Evolutionary conservation across 371 early-diverging fungal species (phyloP), one percentile per base, ranked within the genome.

Genomic region (Mortierella sp.): DNA sequence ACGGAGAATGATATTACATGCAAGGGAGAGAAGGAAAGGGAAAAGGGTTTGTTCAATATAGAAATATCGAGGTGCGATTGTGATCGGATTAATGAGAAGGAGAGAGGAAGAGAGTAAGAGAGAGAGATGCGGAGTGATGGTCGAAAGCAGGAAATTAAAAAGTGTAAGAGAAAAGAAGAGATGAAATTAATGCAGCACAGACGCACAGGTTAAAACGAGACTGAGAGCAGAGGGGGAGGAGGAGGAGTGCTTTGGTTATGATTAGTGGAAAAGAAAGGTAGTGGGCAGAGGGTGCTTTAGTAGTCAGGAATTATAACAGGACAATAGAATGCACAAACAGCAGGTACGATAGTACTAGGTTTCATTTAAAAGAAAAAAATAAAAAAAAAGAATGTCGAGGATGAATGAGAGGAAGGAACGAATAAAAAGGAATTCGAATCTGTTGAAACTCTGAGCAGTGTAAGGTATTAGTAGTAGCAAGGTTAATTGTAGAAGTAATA

Each of bases 331-430:
- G n/a, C n/a, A n/a, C n/a, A n/a, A n/a, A n/a, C n/a, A n/a, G 6
- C 26, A 26, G 26, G 55, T 28, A 28, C 9, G 3, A 28, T 55
- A 55, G 32, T 2, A n/a, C 2, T 28, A 2, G 2, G 6, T 2
- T 1, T 8, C 1, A 13, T 4, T 19, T n/a, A 8, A 26, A 45
- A 40, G 9, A 61, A 17, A 22, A 45, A 62, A 26, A 29, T 17
- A 26, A 51, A 6, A 61, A 47, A n/a, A 26, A 61, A 58, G 37
- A 35, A 58, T 34, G 37, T 22, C 2, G 51, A 37, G 51, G 51
- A 17, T 43, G 43, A 51, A 26, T 51, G 40, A 8, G 8, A 37
- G 35, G n/a, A n/a, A n/a, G n/a, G n/a, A n/a, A 35, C 15, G 43
- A 42, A 15, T 42, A 12, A 12, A 42, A 42, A 42, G 43, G 43